phyloP scores from a whole-genome alignment of 805 yeast genomes.

The Schwanniomyces occidentalis region DNA sequence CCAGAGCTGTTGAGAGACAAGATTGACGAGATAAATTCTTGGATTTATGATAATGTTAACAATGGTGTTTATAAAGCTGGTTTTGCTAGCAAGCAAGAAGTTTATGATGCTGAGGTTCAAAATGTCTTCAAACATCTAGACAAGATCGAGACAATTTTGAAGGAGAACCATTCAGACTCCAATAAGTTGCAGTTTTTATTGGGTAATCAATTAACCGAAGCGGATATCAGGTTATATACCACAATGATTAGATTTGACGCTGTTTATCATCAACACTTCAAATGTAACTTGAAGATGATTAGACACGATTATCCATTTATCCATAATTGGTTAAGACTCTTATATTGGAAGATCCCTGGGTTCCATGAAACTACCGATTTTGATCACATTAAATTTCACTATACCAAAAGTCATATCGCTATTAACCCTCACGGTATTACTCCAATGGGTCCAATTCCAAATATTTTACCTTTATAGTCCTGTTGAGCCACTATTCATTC shows the following conservation, averaged over 20 bases:
- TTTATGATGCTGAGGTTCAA: slow-evolving; percentile 67
- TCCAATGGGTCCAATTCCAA: slow-evolving; percentile 85
- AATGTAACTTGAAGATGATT: slow-evolving; percentile 82
- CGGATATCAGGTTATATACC: slow-evolving; percentile 83
- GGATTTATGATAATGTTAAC: slow-evolving; percentile 85
- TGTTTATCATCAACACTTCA: slow-evolving; percentile 93
- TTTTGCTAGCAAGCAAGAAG: slow-evolving; percentile 81
- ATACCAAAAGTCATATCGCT: slow-evolving; percentile 78
- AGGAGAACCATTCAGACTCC: slow-evolving; percentile 36
- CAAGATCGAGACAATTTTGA: slow-evolving; percentile 63
- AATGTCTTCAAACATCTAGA: slow-evolving; percentile 68
- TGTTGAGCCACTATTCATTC: no score
- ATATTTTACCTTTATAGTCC: slow-evolving; percentile 52
- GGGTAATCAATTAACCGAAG: slow-evolving; percentile 78
- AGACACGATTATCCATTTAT: slow-evolving; percentile 76
- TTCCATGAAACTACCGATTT: slow-evolving; percentile 81
- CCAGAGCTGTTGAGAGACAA: slow-evolving; percentile 54
- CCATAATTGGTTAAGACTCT: slow-evolving; percentile 75
- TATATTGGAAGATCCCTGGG: slow-evolving; percentile 77
- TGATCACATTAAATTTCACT: slow-evolving; percentile 88
- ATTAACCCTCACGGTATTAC: slow-evolving; percentile 85
- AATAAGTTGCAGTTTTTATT: slow-evolving; percentile 41
- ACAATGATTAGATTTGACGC: slow-evolving; percentile 91
- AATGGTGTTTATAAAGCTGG: slow-evolving; percentile 94
- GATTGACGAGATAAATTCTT: slow-evolving; percentile 76